Base-by-base conservation (phyloP, 2,329 filamentous ascomycete genomes). In the Chrysoporthe deuterocubensis region DNA sequence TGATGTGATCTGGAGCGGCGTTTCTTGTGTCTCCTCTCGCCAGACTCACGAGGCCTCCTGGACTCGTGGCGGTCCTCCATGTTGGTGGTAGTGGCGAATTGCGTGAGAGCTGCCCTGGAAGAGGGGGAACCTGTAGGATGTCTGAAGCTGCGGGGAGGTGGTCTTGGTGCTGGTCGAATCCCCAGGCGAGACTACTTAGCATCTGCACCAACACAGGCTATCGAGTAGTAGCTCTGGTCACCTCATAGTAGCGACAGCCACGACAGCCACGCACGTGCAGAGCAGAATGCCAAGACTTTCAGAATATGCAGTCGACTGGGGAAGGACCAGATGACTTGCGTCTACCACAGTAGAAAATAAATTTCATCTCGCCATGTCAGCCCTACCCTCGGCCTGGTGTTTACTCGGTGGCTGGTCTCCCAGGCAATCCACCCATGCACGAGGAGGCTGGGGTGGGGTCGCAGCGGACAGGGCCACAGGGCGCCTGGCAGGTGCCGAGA, bases 1-100 rank as follows among this genome's bases (percentile, higher is more conserved):
- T 65, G 62, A 4, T 69, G 69, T 37, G 70, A 67, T 40, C 67
- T 71, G 26, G 71, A 70, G 50, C 67, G 71, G 21, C 71, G 70
- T 26, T 71, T 72, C 57, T 69, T 68, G 65, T 71, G 69, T 63
- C 68, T 66, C 44, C 68, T 69, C n/a, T 69, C 67, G 37, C 68
- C 70, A 9, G 71, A 70, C 40, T 71, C 71, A 7, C 71, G 68
- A 43, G 67, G 70, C n/a, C 65, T 48, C 50, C 68, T 71, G 18
- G 67, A 70, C 48, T 62, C 69, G 7, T 43, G 54, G 9, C 56
- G 63, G 56, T 65, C 63, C 13, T 54, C 54, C 63, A 65, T 65
- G 2, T 34, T 50, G 63, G 44, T 32, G 7, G 2, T 9, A 37
- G 26, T 7, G 32, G 13, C 1, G n/a, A 4, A 7, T 21, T n/a